Base-by-base conservation (phyloP, 345 rosid genomes). In the Odontarrhena argentea region DNA sequence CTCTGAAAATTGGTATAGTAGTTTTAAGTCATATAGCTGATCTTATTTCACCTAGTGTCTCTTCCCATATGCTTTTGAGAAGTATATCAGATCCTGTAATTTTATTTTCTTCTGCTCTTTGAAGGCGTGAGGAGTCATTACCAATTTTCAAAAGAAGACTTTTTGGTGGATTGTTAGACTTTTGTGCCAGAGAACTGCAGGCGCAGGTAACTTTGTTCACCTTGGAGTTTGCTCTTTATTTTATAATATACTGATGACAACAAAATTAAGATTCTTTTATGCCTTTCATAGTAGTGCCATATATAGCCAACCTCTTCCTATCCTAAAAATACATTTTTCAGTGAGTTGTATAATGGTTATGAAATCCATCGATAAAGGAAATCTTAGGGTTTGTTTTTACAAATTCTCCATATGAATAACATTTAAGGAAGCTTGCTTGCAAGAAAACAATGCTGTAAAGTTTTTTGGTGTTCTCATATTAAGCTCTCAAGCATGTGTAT, bases 61-160 rank as follows among this genome's bases (percentile, higher is more conserved):
- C 70, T 32, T 71, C 52, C 57, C 60, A 54, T 37, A 48, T 58
- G 54, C 40, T 56, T 56, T 53, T 43, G 34, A 44, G 54, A 67
- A 67, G 48, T 47, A 48, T 26, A 12, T 24, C 24, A 46, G 25
- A 13, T 42, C 37, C 26, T 60, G 4, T 8, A 28, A n/a, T 7
- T 50, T 26, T 42, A 12, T 54, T 9, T 49, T 40, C 45, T 47
- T 78, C 56, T 59, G 34, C 66, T 68, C 63, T 75, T 73, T 80
- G 71, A 76, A 95, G 99, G 76, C 97, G 99, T 6, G 99, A 91
- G 80, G 92, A 91, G 77, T 87, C 99, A 51, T 78, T 95, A 73
- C 97, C 99, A 65, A 70, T 95, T 68, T 91, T 91, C 75, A 95
- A 95, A 79, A 82, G 99, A 80, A 82, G 92, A 79, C 99, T 95